phyloP scores from a whole-genome alignment of 164 flowering plant genomes.

The Nymphaea thermarum region DNA sequence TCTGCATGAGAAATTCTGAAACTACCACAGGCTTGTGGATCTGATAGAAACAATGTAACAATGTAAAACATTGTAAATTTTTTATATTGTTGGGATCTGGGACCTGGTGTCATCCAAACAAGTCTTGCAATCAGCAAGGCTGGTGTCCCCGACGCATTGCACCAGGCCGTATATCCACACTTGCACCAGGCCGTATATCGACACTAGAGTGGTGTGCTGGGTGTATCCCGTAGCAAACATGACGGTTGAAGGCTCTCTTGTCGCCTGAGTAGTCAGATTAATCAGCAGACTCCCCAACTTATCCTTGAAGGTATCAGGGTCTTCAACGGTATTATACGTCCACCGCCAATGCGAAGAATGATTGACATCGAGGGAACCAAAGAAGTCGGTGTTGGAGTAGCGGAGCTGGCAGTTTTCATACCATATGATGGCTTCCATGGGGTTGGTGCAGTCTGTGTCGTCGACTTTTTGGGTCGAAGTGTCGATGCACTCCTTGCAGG shows the following conservation, averaged over 20 bases:
- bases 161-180: slow-evolving; percentile 1
- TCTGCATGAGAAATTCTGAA: too few relatives aligned
- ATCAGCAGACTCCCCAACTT: not conserved
- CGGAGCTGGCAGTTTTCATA: slow-evolving; percentile 7
- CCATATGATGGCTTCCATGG: slow-evolving; percentile 3
- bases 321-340: not conserved
- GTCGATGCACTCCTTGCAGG: slow-evolving; percentile 3
- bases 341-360: not conserved
- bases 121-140: not conserved
- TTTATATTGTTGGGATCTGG: too few relatives aligned
- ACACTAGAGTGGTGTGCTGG: not conserved
- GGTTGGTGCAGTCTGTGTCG: not conserved
- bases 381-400: slow-evolving; percentile 2
- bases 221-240: not conserved
- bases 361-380: not conserved
- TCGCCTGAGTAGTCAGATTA: not conserved
- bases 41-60: too few relatives aligned
- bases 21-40: too few relatives aligned
- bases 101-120: slow-evolving; percentile 1
- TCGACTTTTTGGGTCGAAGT: not conserved
- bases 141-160: slow-evolving; percentile 1
- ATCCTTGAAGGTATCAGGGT: not conserved
- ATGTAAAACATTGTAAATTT: too few relatives aligned
- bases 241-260: not conserved
- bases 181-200: slow-evolving; percentile 1